Evolutionary conservation across 1,139 yeast genomes (phyloP).

Genomic region (Protomyces inundatus): DNA sequence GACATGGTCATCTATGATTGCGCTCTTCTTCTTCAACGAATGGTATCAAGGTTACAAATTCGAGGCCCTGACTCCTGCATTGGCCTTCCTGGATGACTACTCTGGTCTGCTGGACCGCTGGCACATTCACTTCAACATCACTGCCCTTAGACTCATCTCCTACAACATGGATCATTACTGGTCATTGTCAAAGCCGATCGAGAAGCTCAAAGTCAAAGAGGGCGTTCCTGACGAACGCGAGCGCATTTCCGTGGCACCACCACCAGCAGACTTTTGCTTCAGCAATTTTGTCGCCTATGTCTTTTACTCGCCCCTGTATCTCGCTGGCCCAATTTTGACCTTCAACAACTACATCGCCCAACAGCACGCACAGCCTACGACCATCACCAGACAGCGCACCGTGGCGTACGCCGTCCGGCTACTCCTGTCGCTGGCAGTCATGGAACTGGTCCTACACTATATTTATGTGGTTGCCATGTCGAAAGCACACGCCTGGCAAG

Average conservation of each 20-base stretch:
- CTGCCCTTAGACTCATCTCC: constrained; percentile 75
- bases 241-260: constrained; percentile 62
- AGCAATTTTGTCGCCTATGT: constrained; percentile 68
- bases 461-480: constrained; percentile 93
- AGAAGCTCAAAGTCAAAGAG: not conserved
- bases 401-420: constrained; percentile 62
- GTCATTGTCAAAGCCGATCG: constrained; percentile 1
- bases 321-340: constrained; percentile 92
- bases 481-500: constrained; percentile 81
- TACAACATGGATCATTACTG: constrained; percentile 64
- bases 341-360: constrained; percentile 89
- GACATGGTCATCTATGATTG: constrained; percentile 76
- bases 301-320: constrained; percentile 79
- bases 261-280: constrained; percentile 53
- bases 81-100: constrained; percentile 40
- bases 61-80: constrained; percentile 41
- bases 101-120: constrained; percentile 77
- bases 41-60: constrained; percentile 52
- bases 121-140: constrained; percentile 94
- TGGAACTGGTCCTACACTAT: constrained; percentile 84
- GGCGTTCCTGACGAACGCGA: constrained; percentile 48
- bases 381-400: constrained; percentile 53
- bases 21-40: constrained; percentile 72
- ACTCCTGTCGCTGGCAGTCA: constrained; percentile 64
- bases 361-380: constrained; percentile 44